Evolutionary conservation across 176 grass and related monocot species (phyloP), one percentile per base, ranked within the genome.

Genomic region (Rhynchospora tenuis): DNA sequence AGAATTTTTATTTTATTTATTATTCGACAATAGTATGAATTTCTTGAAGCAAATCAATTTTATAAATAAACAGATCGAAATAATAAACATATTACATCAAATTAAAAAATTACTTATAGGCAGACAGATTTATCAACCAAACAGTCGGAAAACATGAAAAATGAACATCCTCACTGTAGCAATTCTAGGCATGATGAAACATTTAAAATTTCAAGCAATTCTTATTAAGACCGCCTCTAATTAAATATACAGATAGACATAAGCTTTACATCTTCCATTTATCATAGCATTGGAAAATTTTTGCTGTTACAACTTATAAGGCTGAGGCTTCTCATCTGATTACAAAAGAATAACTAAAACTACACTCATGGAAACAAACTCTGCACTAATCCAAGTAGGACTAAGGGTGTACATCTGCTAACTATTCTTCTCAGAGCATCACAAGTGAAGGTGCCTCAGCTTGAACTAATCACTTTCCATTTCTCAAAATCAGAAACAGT

Each of bases 401-500:
- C 7, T 6, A 13, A 28, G n/a, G 56, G 17, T 59, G 9, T 11
- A 73, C 46, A 74, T 55, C 47, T 52, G 48, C 24, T 43, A 55
- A 28, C 24, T 76, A 15, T 54, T 76, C 47, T 55, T 47, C n/a
- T 55, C 13, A 55, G 33, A 55, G 7, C 23, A 29, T 75, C 45
- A 52, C 17, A 54, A 54, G 23, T 29, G 23, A 55, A 76, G 11
- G 54, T 55, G 73, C 24, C 24, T 61, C 56, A 85, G 43, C 44
- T 77, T 78, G 80, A 42, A 66, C 22, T 24, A 26, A 13, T 12
- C 75, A 85, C 84, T 73, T 90, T 98, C 96, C 96, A 98, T 57
- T 10, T 89, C 58, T 95, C 91, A 90, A 98, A 98, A 59, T 93
- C 91, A 13, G 83, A 20, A 59, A 84, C 59, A 27, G 64, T 90